These are phyloP conservation scores for Paramecium caudatum DNA, from an alignment of 73 alveolate species.

Conservation along the genomic window DNA sequence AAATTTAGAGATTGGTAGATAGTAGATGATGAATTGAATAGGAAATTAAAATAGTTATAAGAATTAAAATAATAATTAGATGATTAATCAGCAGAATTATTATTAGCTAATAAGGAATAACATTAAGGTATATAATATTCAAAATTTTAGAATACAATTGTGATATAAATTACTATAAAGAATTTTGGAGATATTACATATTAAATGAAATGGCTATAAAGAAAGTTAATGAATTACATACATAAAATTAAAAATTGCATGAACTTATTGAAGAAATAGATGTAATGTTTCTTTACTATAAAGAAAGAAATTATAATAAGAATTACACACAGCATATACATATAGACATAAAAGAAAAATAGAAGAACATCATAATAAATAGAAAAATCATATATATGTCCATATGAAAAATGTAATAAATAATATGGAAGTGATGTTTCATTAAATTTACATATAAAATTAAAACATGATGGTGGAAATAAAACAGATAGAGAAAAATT, in stretches of 20 bases:
- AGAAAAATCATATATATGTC: slow-evolving; percentile 81
- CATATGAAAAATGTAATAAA: slow-evolving; percentile 85
- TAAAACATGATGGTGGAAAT: slow-evolving; percentile 89
- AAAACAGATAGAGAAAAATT: slow-evolving; percentile 90
- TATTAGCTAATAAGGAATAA: neutral
- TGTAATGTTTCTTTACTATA: neutral
- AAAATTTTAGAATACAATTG: slow-evolving; percentile 49
- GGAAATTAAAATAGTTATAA: neutral
- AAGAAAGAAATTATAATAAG: slow-evolving; percentile 62
- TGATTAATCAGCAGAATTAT: slow-evolving; percentile 46
- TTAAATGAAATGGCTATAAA: slow-evolving; percentile 76
- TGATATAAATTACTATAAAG: slow-evolving; percentile 71
- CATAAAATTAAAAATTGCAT: slow-evolving; percentile 47
- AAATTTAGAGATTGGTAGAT: slow-evolving; percentile 51
- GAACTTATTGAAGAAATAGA: slow-evolving; percentile 60
- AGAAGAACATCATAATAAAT: slow-evolving; percentile 87
- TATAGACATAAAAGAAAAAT: slow-evolving; percentile 80
- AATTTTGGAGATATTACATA: slow-evolving; percentile 75
- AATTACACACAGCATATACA: slow-evolving; percentile 44
- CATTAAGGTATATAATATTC: slow-evolving; percentile 43
- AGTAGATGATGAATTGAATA: slow-evolving; percentile 50
- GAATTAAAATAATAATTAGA: neutral
- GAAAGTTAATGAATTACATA: slow-evolving; percentile 66
- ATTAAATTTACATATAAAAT: slow-evolving; percentile 83
- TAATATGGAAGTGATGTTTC: slow-evolving; percentile 89